Evolutionary conservation across 1,284 basidiomycete species (phyloP).

Genomic region (Meira miltonrushii): DNA sequence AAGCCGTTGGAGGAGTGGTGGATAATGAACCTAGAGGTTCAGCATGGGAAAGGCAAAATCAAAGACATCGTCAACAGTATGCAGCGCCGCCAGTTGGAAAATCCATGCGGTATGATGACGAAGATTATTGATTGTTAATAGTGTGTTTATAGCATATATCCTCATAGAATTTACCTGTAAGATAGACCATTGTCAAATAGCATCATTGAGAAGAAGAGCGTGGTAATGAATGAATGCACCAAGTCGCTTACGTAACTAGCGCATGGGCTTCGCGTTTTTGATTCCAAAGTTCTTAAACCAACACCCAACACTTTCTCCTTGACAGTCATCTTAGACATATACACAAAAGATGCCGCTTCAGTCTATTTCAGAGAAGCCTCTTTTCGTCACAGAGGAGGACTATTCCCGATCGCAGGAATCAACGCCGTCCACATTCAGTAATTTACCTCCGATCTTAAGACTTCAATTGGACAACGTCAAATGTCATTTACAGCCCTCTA

Average conservation of each 20-base stretch:
- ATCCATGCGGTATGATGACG: constrained; percentile 8
- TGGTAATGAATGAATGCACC: too few species aligned
- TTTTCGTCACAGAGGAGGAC: constrained; percentile 8
- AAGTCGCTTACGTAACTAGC: too few species aligned
- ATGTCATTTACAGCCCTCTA: constrained; percentile 1
- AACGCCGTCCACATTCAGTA: constrained; percentile 21
- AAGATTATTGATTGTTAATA: neutral
- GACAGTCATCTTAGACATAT: too few species aligned
- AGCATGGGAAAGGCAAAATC: neutral
- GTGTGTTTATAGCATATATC: too few species aligned
- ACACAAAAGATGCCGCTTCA: constrained; percentile 10
- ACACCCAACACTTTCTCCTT: too few species aligned
- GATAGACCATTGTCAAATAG: too few species aligned
- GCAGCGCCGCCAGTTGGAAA: constrained; percentile 4
- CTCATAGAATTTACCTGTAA: too few species aligned
- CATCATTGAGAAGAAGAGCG: too few species aligned
- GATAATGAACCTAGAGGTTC: neutral
- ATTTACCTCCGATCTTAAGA: neutral
- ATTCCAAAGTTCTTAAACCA: too few species aligned
- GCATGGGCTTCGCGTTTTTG: too few species aligned
- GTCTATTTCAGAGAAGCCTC: neutral
- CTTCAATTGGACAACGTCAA: constrained; percentile 7
- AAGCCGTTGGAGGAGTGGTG: neutral
- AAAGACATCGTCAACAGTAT: constrained; percentile 8
- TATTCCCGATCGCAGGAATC: constrained; percentile 18